phyloP scores from a whole-genome alignment of 345 rosid species.

The Lumnitzera racemosa region DNA sequence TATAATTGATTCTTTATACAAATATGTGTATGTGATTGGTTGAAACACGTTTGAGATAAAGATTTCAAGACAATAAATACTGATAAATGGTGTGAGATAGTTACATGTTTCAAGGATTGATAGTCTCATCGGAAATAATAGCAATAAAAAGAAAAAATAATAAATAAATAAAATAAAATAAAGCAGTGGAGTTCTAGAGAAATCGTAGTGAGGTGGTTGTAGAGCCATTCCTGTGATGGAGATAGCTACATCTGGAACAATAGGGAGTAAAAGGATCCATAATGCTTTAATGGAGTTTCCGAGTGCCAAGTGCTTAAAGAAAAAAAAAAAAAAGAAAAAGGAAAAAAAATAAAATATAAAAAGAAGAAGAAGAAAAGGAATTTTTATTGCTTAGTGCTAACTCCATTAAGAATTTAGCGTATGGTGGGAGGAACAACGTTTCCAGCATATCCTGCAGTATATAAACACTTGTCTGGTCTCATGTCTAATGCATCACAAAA shows the following conservation, averaged over 20 bases:
- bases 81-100: slow-evolving; percentile 3
- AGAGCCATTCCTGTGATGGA: not conserved
- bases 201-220: no score
- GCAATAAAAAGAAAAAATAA: not conserved
- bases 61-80: no score
- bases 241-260: slow-evolving; percentile 15
- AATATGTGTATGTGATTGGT: no score
- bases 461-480: slow-evolving; percentile 7
- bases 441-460: slow-evolving; percentile 17
- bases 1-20: no score
- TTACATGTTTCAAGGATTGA: slow-evolving; percentile 13
- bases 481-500: slow-evolving; percentile 9
- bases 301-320: no score
- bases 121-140: slow-evolving; percentile 8
- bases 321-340: no score
- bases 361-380: slow-evolving; percentile 4
- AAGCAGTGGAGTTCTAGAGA: slow-evolving; percentile 5
- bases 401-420: slow-evolving; percentile 22
- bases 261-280: no score
- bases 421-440: slow-evolving; percentile 11
- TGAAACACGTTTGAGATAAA: no score
- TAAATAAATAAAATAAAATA: no score
- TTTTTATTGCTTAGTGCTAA: slow-evolving; percentile 18
- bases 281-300: no score
- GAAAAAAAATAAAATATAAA: no score